Conservation (phyloP, 768 basidiomycete genomes). For the Cytidiella melzeri region DNA sequence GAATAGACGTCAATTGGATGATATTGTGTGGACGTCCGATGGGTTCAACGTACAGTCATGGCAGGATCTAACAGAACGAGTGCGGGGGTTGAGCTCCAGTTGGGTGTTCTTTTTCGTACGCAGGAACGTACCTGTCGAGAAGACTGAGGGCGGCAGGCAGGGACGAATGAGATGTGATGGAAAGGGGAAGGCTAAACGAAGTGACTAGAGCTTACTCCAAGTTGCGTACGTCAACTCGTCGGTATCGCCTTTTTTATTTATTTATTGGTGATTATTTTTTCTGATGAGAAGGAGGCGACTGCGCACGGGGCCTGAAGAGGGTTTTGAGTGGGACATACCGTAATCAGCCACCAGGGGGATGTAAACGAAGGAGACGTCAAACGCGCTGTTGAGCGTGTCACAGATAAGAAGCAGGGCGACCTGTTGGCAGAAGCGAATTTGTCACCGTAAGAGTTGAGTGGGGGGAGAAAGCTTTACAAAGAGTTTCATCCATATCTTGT, state of each 20-base stretch:
- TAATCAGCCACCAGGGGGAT: slow-evolving; percentile 36
- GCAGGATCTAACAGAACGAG: slow-evolving; percentile 16
- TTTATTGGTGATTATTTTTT: no score
- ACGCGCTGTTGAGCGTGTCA: slow-evolving; percentile 38
- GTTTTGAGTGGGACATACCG: slow-evolving; percentile 23
- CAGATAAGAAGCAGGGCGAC: slow-evolving; percentile 32
- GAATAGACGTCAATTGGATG: background rate
- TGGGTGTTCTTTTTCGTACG: slow-evolving; percentile 2
- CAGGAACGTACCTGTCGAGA: slow-evolving; percentile 4
- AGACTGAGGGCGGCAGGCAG: background rate
- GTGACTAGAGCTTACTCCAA: slow-evolving; percentile 14
- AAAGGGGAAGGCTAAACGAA: background rate
- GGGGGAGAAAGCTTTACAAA: slow-evolving; percentile 24
- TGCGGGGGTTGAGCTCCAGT: background rate
- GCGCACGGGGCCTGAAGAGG: slow-evolving; percentile 3
- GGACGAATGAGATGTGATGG: background rate
- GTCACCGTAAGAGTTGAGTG: background rate
- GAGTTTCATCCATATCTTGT: slow-evolving; percentile 33
- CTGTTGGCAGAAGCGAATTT: slow-evolving; percentile 16
- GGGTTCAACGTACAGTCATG: slow-evolving; percentile 12
- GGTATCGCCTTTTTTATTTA: slow-evolving; percentile 4
- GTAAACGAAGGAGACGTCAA: slow-evolving; percentile 36
- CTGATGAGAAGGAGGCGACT: no score
- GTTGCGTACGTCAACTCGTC: slow-evolving; percentile 3
- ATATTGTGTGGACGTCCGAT: background rate